Evolutionary conservation across 169 alveolate genomes (phyloP), one percentile per base, ranked within the genome.

Genomic region (Eimeria necatrix): DNA sequence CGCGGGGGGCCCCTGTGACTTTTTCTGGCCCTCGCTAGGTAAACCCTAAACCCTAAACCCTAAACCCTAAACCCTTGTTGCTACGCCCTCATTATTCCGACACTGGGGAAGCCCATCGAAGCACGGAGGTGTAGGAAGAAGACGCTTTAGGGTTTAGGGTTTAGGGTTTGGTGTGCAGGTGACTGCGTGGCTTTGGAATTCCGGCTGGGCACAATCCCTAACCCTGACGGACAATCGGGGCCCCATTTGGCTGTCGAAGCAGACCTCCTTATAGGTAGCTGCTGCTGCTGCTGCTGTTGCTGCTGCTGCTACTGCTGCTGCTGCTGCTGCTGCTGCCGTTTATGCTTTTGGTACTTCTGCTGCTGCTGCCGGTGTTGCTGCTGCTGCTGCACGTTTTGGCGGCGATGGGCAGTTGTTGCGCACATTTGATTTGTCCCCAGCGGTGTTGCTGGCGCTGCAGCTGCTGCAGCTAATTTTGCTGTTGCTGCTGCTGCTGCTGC

Each of bases 231-330:
- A 48, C 56, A 48, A n/a, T 14, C 61, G 20, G 88, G 59, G 68
- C 49, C 48, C 48, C 12, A 16, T 51, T 46, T 78, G 24, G 26
- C 88, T 4, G 48, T 78, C 68, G 88, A 78, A 46, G 88, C 68
- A 51, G 88, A 78, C 26, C 88, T 78, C n/a, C 88, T 78, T 51
- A 61, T 78, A 18, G 88, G 88, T 64, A n/a, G 32, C 18, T 78
- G 88, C 88, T 78, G 85, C 83, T 76, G 53, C 20, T 78, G 70
- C 70, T 78, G 88, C 88, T 78, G 88, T 26, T 78, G 88, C 85
- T 78, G 88, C 70, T 78, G 86, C 64, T 76, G 61, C 20, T 41
- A 2, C 22, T 76, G 81, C 64, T 76, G 86, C 4, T 32, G 86
- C 86, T 76, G 86, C 56, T 76, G 64, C 86, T 76, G 86, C 64